Evolutionary conservation across 2,329 filamentous ascomycete species (phyloP).

Genomic region (Colletotrichum sansevieriae): DNA sequence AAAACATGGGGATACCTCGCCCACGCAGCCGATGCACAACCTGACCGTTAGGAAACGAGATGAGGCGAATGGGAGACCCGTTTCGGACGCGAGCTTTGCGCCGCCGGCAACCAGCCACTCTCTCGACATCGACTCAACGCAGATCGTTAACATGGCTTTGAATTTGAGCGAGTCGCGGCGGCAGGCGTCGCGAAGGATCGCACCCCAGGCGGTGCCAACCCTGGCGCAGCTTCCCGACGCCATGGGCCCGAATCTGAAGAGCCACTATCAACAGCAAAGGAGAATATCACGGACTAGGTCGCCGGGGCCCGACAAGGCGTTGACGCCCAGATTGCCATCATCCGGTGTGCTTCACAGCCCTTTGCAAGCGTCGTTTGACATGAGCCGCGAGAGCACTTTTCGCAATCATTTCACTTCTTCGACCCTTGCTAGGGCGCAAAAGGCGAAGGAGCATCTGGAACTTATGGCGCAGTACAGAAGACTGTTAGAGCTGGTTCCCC

Average conservation of each 20-base stretch:
- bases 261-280: conserved; percentile 80
- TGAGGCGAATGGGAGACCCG: conserved; percentile 43
- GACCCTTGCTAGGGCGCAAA: conserved; percentile 85
- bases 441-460: conserved; percentile 87
- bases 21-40: conserved; percentile 22
- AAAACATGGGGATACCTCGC: conserved; percentile 28
- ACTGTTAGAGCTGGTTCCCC: conserved; percentile 82
- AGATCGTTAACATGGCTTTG: conserved; percentile 93
- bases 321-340: conserved; percentile 57
- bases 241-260: conserved; percentile 71
- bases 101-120: conserved; percentile 45
- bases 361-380: conserved; percentile 63
- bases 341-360: conserved; percentile 58
- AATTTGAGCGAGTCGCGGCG: conserved; percentile 86
- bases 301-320: conserved; percentile 63
- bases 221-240: conserved; percentile 66
- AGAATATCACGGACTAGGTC: conserved; percentile 72
- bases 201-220: conserved; percentile 63
- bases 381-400: conserved; percentile 59
- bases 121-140: conserved; percentile 81
- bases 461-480: conserved; percentile 87
- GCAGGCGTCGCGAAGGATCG: conserved; percentile 70
- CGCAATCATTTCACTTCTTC: conserved; percentile 80
- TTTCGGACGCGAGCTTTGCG: conserved; percentile 37
- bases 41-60: conserved; percentile 39